Conservation (phyloP, 192 early-diverging fungal genomes). For the Coemansia sp. region DNA sequence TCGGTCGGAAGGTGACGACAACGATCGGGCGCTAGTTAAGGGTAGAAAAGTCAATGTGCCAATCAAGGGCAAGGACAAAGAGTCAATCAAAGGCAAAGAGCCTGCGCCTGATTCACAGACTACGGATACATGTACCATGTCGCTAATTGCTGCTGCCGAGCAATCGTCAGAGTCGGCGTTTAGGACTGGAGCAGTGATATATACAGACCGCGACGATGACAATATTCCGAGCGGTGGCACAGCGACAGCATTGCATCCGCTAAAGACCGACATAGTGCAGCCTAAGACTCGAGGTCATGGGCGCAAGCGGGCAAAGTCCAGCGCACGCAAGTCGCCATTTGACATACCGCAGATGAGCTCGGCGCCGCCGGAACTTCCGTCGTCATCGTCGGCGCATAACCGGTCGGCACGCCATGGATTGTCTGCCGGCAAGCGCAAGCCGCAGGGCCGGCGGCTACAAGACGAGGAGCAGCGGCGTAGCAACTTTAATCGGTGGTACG, state of each 20-base stretch:
- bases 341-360: background rate
- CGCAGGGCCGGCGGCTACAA: background rate
- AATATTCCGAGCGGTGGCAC: background rate
- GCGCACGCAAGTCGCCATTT: slow-evolving; percentile 4
- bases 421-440: background rate
- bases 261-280: background rate
- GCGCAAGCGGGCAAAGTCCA: slow-evolving; percentile 3
- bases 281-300: background rate
- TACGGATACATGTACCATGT: slow-evolving; percentile 25
- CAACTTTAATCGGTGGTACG: slow-evolving; percentile 13
- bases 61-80: background rate
- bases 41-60: slow-evolving; percentile 7
- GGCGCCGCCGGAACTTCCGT: background rate
- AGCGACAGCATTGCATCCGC: background rate
- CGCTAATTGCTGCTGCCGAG: slow-evolving; percentile 27
- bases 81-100: slow-evolving; percentile 6
- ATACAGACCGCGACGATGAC: slow-evolving; percentile 22
- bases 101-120: background rate
- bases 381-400: background rate
- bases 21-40: background rate
- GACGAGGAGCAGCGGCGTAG: background rate
- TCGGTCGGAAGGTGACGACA: background rate
- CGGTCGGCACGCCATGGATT: background rate
- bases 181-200: slow-evolving; percentile 26
- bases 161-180: slow-evolving; percentile 37